Evolutionary conservation across 352 stramenopile genomes (phyloP).

Genomic region (Globisporangium apiculatum): DNA sequence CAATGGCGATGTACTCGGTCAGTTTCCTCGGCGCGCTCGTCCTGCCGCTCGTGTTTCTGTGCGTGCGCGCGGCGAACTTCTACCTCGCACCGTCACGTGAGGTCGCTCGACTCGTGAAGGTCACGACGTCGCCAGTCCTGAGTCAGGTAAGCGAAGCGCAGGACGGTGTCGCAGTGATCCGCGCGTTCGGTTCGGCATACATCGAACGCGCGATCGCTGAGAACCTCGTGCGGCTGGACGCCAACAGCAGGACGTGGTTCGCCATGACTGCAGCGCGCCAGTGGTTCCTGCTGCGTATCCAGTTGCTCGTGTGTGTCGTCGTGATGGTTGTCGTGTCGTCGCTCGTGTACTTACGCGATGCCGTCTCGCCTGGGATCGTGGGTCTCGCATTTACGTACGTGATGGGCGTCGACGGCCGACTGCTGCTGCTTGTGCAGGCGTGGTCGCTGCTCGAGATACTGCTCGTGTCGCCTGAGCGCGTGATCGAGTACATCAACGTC

Average conservation of each 20-base stretch:
- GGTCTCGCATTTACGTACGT: conserved; percentile 86
- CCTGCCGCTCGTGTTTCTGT: conserved; percentile 63
- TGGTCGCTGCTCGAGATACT: conserved; percentile 28
- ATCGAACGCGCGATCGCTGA: conserved; percentile 14
- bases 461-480: conserved; percentile 40
- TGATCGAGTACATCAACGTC: conserved; percentile 38
- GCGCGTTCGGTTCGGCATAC: conserved; percentile 13
- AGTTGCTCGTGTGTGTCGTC: conserved; percentile 32
- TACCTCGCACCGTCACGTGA: conserved; percentile 20
- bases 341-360: conserved; percentile 23
- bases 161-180: conserved; percentile 13
- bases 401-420: conserved; percentile 75
- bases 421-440: conserved; percentile 31
- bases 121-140: conserved; percentile 21
- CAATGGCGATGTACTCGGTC: conserved; percentile 56
- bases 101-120: conserved; percentile 20
- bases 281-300: conserved; percentile 42
- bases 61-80: conserved; percentile 24
- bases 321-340: conserved; percentile 26
- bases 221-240: conserved; percentile 21
- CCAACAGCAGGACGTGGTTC: conserved; percentile 21
- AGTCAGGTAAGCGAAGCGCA: conserved; percentile 22
- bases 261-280: conserved; percentile 18
- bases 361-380: conserved; percentile 50
- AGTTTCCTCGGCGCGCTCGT: conserved; percentile 51